Evolutionary conservation across 495 filamentous ascomycete species (phyloP).

Genomic region (Aspergillus bridgeri): DNA sequence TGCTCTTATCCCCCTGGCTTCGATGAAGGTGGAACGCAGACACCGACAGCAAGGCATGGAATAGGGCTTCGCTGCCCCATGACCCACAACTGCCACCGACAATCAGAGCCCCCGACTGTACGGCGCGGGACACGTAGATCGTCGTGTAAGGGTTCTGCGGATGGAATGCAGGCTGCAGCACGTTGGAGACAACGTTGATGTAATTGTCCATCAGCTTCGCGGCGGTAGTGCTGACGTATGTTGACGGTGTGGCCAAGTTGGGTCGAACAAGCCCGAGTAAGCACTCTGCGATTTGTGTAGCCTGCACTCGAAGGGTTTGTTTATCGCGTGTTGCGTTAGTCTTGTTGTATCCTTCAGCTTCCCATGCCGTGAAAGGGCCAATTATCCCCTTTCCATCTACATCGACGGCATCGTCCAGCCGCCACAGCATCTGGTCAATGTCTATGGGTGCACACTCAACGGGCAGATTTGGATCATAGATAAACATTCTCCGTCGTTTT

Average conservation of each 20-base stretch:
- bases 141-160: slow-evolving; percentile 7
- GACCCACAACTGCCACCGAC: background rate
- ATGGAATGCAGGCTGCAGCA: slow-evolving; percentile 6
- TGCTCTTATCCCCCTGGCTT: background rate
- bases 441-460: background rate
- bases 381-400: background rate
- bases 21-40: slow-evolving; percentile 7
- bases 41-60: slow-evolving; percentile 4
- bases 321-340: too few species aligned
- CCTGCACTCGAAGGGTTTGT: too few species aligned
- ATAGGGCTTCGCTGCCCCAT: background rate
- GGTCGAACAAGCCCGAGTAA: background rate
- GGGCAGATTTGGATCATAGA: slow-evolving; percentile 1
- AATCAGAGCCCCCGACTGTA: background rate
- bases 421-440: slow-evolving; percentile 2
- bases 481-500: slow-evolving; percentile 1
- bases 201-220: slow-evolving; percentile 10
- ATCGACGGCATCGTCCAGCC: background rate
- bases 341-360: background rate
- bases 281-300: too few species aligned
- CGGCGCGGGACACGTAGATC: slow-evolving; percentile 3
- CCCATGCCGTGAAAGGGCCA: background rate
- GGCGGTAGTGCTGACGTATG: background rate
- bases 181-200: slow-evolving; percentile 7
- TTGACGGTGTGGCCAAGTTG: background rate